A percentile compares a stretch with the other conserved stretches of the same genome.
Conservation (phyloP, 1,284 basidiomycete genomes). For the Cryptococcus sp. region DNA sequence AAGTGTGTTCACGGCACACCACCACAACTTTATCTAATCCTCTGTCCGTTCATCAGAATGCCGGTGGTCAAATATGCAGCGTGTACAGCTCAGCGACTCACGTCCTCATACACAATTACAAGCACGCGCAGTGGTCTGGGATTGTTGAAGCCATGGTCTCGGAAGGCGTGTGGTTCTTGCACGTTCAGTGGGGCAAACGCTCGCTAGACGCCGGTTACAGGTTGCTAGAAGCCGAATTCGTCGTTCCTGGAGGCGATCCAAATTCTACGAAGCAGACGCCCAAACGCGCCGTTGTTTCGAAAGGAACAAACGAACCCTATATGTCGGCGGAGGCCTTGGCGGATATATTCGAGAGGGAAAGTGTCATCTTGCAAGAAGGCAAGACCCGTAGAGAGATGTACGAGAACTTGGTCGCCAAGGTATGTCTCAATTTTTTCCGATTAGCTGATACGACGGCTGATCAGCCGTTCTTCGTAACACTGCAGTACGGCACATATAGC, state of each 20-base stretch:
- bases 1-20: neutral
- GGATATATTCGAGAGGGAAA: slow-evolving; percentile 15
- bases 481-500: slow-evolving; percentile 13
- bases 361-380: slow-evolving; percentile 5
- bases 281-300: neutral
- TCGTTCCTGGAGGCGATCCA: slow-evolving; percentile 6
- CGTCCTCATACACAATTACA: slow-evolving; percentile 16
- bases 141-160: slow-evolving; percentile 7
- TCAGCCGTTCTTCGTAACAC: neutral
- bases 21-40: no score
- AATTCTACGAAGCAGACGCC: neutral
- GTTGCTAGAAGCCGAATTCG: slow-evolving; percentile 6
- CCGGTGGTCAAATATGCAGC: slow-evolving; percentile 2
- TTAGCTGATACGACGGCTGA: neutral
- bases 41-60: neutral
- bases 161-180: slow-evolving; percentile 12
- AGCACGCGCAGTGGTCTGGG: slow-evolving; percentile 7
- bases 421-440: slow-evolving; percentile 1
- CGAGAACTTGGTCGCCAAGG: slow-evolving; percentile 5
- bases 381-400: slow-evolving; percentile 1
- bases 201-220: slow-evolving; percentile 2
- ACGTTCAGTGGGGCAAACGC: slow-evolving; percentile 3
- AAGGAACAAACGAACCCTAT: neutral
- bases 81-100: slow-evolving; percentile 12
- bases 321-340: slow-evolving; percentile 8